Evolutionary conservation across 2,329 filamentous ascomycete genomes (phyloP), one percentile per base, ranked within the genome.

Genomic region (Trichoderma guizhouense): DNA sequence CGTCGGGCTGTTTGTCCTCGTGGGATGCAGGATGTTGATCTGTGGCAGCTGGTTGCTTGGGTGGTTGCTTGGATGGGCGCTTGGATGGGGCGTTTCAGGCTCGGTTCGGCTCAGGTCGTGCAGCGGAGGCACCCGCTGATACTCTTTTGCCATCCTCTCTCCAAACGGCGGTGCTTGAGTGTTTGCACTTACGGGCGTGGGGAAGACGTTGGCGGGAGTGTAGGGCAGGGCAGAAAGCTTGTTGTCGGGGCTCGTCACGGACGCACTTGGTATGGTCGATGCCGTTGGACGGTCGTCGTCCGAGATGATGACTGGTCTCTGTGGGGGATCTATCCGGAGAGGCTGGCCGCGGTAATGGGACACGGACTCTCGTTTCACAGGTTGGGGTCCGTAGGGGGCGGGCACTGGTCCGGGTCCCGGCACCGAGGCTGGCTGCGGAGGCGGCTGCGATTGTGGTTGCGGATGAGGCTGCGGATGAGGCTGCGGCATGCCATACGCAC

Each of bases 291-390:
- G 84, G 76, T 90, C 87, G 66, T 90, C 89, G 65, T 90, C 89
- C 69, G 72, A 73, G 26, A 85, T 83, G 74, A 84, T 80, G 67
- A 88, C 80, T 53, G 86, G 85, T 43, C 86, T 86, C 76, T 90
- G 87, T 51, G 89, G 89, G 61, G 89, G 87, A 79, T 91, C 88
- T 75, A 91, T 89, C 55, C 89, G 86, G 69, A 91, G 83, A 69
- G 84, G 82, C 77, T 89, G 89, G 71, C 89, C 88, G 71, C 89
- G 88, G 79, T 90, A 90, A 66, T 85, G 84, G 66, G 88, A 86
- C 68, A 89, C 77, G 55, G 87, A 83, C 77, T 91, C 88, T 67
- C 89, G 86, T 78, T 89, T 87, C 69, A 80, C 78, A 30, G 81
- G 78, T 72, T 82, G 82, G 72, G 74, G 79, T 73, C 75, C 81